Evolutionary conservation across 2,329 filamentous ascomycete genomes (phyloP).

Genomic region (Waltergamsia citrina): DNA sequence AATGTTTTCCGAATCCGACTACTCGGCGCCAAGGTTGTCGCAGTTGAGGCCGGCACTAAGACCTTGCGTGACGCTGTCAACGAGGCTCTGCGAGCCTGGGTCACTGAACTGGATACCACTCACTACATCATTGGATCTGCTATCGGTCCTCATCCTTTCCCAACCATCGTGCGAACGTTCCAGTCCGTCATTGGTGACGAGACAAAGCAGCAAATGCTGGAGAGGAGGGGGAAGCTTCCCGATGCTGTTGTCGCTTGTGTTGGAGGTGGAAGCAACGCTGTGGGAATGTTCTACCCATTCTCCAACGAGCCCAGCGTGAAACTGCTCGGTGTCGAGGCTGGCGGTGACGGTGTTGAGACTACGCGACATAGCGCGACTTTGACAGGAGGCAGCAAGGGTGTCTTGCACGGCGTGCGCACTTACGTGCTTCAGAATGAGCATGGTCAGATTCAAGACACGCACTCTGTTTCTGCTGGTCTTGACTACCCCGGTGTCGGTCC

Average conservation of each 20-base stretch:
- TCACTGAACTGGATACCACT: conserved; percentile 82
- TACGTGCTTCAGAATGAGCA: conserved; percentile 90
- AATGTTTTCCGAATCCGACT: conserved; percentile 99
- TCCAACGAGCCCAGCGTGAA: conserved; percentile 75
- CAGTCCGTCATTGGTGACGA: conserved; percentile 94
- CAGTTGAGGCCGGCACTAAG: conserved; percentile 82
- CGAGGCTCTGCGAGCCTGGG: conserved; percentile 90
- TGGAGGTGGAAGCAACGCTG: conserved; percentile 88
- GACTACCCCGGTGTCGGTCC: conserved; percentile 97
- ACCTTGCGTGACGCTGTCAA: conserved; percentile 86
- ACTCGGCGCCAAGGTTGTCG: conserved; percentile 83
- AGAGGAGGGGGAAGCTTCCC: conserved; percentile 77
- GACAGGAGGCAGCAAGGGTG: conserved; percentile 77
- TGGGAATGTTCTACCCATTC: conserved; percentile 98
- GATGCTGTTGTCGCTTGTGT: conserved; percentile 96
- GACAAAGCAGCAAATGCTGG: conserved; percentile 84
- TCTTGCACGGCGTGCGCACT: conserved; percentile 90
- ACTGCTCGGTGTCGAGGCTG: conserved; percentile 88
- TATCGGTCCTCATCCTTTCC: conserved; percentile 96
- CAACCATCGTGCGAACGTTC: conserved; percentile 94
- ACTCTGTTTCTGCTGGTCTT: conserved; percentile 91
- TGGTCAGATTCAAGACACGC: conserved; percentile 89
- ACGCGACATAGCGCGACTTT: conserved; percentile 80
- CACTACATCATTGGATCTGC: conserved; percentile 98
- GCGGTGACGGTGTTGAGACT: conserved; percentile 86